Evolutionary conservation across 2,329 filamentous ascomycete genomes (phyloP), one percentile per base, ranked within the genome.

Genomic region (Ascochyta pisi): DNA sequence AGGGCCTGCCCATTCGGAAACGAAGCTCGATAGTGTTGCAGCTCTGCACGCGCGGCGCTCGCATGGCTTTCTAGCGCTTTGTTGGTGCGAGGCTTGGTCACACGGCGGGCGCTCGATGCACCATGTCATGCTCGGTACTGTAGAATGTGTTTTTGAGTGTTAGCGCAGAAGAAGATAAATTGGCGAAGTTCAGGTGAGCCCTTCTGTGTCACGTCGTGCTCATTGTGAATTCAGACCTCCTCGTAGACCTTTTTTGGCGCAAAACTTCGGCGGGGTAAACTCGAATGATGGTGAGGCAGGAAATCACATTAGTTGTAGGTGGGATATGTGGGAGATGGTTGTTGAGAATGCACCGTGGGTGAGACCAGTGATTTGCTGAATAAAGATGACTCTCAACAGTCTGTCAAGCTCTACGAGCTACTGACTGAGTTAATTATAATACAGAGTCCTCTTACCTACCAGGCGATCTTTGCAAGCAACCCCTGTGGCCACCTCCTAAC

Each of bases 401-500:
- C 15, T 35, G n/a, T 16, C 7, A 3, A 35, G 15, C 33, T 35
- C 15, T 35, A 35, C 15, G 8, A 35, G 16, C 15, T 16, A 35
- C 2, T 31, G 13, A 31, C 2, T 15, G 12, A 6, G 4, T 5
- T 31, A 10, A 0, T 31, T 13, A 13, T 15, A 2, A 31, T 15
- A 12, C 12, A 13, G 4, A 13, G 29, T 5, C 8, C 8, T 29
- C 16, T 8, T 6, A 6, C 50, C 61, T 79, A 90, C 87, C 88
- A 91, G 43, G 88, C 87, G 56, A 85, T 77, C 71, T 75, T 85
- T 1, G 83, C 87, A 46, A 89, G 50, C 3, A 84, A 56, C 0
- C 87, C 82, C 1, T 77, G 68, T 0, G 88, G 87, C 76, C 82
- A 87, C 50, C 71, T 84, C 53, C 88, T 80, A 2, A 90, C 83